Evolutionary conservation across 1,284 basidiomycete genomes (phyloP), one percentile per base, ranked within the genome.

Genomic region (Xerocomus nothofagi): DNA sequence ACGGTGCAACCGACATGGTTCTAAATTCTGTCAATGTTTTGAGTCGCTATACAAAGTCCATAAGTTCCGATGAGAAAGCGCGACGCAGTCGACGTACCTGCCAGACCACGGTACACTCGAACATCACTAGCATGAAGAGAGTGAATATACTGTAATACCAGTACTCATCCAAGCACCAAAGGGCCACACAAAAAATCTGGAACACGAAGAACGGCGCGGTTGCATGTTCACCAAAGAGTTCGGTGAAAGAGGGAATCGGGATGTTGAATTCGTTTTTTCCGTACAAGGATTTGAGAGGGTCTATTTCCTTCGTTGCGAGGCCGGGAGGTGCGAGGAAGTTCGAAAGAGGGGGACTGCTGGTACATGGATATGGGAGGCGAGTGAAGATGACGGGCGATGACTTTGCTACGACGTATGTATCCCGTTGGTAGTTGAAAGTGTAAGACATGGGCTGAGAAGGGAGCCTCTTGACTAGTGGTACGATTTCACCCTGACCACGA

Each of bases 91-190:
- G 34, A 70, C 83, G 49, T 58, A 89, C 91, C 84, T 97, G 94
- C 82, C 89, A 98, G 20, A 98, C 94, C 32, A 95, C 93, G 1
- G 95, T 98, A 72, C 93, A 97, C 72, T 98, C 95, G 64, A 98
- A 98, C 54, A 96, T 88, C 46, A 98, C 74, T 42, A 98, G 77
- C 95, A 98, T 98, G 80, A 98, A 97, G 29, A 94, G 78, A 1
- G 95, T 98, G 74, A 98, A 98, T 37, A 98, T 71, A 56, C 88
- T 92, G 76, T 96, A 98, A 69, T 96, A 97, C 93, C 93, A 97
- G 70, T 97, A 98, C 69, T 97, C 95, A 65, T 98, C 95, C 61
- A 98, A 72, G 66, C 89, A 93, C 94, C 94, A 98, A 14, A 98
- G 75, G 0, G 91, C 92, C 8, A 97, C 94, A 56, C 94, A 98